These are phyloP conservation scores for Phoma herbarum DNA, from an alignment of 2,329 filamentous ascomycete species.

Conservation along the genomic window DNA sequence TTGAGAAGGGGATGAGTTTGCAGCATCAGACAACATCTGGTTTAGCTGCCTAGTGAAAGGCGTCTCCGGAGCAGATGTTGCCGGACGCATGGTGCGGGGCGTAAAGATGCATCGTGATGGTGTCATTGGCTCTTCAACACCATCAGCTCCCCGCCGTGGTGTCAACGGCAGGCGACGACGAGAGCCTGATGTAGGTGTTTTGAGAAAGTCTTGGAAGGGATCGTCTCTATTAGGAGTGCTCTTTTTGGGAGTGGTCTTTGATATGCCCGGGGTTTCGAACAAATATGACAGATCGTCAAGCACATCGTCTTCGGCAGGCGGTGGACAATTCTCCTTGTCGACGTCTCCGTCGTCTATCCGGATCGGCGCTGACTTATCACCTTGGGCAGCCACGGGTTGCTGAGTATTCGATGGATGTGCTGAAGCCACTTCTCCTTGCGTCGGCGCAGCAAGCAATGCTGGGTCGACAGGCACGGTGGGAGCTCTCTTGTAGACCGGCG, in stretches of 20 bases:
- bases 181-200: slow-evolving; percentile 56
- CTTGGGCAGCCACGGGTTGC: not conserved
- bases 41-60: slow-evolving; percentile 71
- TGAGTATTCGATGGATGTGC: too few relatives aligned
- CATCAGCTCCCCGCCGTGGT: slow-evolving; percentile 39
- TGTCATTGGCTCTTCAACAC: slow-evolving; percentile 42
- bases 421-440: not conserved
- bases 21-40: slow-evolving; percentile 62
- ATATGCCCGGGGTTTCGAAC: slow-evolving; percentile 69
- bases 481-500: slow-evolving; percentile 27
- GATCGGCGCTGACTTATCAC: not conserved
- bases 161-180: slow-evolving; percentile 48
- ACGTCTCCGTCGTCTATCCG: slow-evolving; percentile 22
- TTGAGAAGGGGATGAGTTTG: slow-evolving; percentile 44
- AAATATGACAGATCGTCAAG: slow-evolving; percentile 68
- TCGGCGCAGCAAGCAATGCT: not conserved
- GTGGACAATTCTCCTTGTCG: slow-evolving; percentile 67
- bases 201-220: slow-evolving; percentile 59
- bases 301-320: slow-evolving; percentile 43
- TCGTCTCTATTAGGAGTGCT: slow-evolving; percentile 65
- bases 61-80: slow-evolving; percentile 54
- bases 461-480: slow-evolving; percentile 23
- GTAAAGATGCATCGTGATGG: slow-evolving; percentile 46
- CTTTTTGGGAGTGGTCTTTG: slow-evolving; percentile 65
- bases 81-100: slow-evolving; percentile 47